These are phyloP conservation scores for Cajanus cajan DNA, from an alignment of 306 rosid genomes.

Conservation along the genomic window DNA sequence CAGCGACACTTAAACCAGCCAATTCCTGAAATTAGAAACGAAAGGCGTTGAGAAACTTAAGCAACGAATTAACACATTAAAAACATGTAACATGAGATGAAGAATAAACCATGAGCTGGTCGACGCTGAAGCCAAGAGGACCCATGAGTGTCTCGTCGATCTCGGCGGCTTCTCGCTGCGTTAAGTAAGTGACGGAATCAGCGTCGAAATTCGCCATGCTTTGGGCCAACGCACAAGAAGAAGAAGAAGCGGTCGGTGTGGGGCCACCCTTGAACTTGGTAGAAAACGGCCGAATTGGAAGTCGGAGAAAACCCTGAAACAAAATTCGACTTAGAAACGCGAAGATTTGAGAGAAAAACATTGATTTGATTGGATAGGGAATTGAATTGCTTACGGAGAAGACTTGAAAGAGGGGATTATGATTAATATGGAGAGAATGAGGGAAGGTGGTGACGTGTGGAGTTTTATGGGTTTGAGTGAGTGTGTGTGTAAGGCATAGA, in stretches of 20 bases:
- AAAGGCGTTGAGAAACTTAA: neutral
- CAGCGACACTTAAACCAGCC: conserved; percentile 95
- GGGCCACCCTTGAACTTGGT: conserved; percentile 20
- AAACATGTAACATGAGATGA: neutral
- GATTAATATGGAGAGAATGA: conserved; percentile 24
- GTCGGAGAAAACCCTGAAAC: conserved; percentile 50
- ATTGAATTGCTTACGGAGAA: conserved; percentile 36
- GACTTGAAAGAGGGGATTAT: conserved; percentile 34
- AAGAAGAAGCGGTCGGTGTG: neutral
- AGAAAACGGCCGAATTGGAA: conserved; percentile 45
- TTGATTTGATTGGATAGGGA: neutral
- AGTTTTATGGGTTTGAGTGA: conserved; percentile 20
- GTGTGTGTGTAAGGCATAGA: conserved; percentile 35
- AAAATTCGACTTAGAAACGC: neutral
- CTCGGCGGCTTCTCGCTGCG: conserved; percentile 86
- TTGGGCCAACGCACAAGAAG: neutral
- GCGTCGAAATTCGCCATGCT: conserved; percentile 49
- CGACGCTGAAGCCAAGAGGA: conserved; percentile 87
- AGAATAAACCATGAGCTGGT: conserved; percentile 77
- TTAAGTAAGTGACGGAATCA: conserved; percentile 55
- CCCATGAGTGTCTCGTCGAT: conserved; percentile 94
- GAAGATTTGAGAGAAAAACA: neutral
- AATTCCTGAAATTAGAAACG: conserved; percentile 57
- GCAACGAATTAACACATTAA: neutral
- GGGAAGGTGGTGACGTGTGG: neutral